These are phyloP conservation scores for Coelastrella sp. DNA, from an alignment of 139 green algal species.

Conservation along the genomic window DNA sequence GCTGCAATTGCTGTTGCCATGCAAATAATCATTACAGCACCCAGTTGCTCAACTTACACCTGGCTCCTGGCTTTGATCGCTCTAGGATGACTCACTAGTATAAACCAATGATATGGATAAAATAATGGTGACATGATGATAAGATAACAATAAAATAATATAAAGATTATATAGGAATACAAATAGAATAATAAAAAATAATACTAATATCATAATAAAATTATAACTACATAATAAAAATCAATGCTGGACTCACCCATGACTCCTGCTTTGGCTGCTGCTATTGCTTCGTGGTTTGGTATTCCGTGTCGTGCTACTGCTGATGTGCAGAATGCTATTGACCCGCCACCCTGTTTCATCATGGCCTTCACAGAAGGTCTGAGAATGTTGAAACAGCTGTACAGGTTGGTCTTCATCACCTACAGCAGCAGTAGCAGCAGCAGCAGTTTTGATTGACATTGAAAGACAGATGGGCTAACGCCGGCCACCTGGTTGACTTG, in stretches of 20 bases:
- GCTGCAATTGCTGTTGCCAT: neutral
- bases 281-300: slow-evolving; percentile 88
- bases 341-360: slow-evolving; percentile 80
- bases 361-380: slow-evolving; percentile 63
- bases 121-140: too few relatives aligned
- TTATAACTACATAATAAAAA: too few relatives aligned
- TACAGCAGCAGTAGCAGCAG: neutral
- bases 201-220: too few relatives aligned
- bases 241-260: slow-evolving; percentile 33
- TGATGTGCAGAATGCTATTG: slow-evolving; percentile 78
- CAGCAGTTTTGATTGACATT: too few relatives aligned
- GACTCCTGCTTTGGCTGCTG: slow-evolving; percentile 85
- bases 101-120: neutral
- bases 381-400: slow-evolving; percentile 84
- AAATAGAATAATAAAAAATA: too few relatives aligned
- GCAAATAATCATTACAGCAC: neutral
- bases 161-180: too few relatives aligned
- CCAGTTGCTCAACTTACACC: neutral
- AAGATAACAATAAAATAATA: too few relatives aligned
- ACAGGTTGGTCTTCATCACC: slow-evolving; percentile 75
- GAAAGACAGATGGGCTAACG: too few relatives aligned
- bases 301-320: slow-evolving; percentile 74
- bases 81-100: neutral
- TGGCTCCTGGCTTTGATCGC: neutral
- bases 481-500: neutral